Evolutionary conservation across 2,329 filamentous ascomycete genomes (phyloP), one percentile per base, ranked within the genome.

Genomic region (Colletotrichum tamarilloi): DNA sequence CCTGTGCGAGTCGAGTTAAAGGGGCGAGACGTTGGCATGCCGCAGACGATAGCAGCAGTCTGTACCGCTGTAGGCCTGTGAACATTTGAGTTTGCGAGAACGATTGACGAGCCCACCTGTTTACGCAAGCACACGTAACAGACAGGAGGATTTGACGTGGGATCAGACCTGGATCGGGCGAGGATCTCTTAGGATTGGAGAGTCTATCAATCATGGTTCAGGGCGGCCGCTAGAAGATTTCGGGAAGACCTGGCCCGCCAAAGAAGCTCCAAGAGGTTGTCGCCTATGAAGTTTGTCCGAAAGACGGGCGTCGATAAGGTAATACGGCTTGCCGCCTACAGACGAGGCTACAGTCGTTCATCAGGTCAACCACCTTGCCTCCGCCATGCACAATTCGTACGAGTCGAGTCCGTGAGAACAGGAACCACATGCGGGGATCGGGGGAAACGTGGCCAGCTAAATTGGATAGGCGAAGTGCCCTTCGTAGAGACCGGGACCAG

Each of bases 71-170:
- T 22, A 69, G 28, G 57, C 14, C 32, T 30, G 49, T 49, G 53
- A 32, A 22, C 46, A 70, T 65, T 65, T 60, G 66, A 53, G 53
- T 73, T 70, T 73, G 66, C 70, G 66, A 73, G 28, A 70, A 73
- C 66, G 66, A 73, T 57, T 60, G 60, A 59, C 66, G 67, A 65
- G 60, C 55, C 53, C 70, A 56, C 46, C 24, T 11, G 60, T 70
- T 65, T 66, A 69, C 66, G 60, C 70, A 73, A 59, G 67, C 53
- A 35, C 62, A 58, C 62, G 71, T 73, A 74, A 72, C 49, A 57
- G 57, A 46, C 30, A 14, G 52, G 55, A 69, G 52, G 35, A 62
- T 42, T 67, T 57, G 49, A 35, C 56, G 38, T 62, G 62, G 26
- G 60, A 66, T 73, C 71, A 62, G 71, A 62, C 67, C 30, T 62